Evolutionary conservation across 768 basidiomycete genomes (phyloP), one percentile per base, ranked within the genome.

Genomic region (Macrolepiota dolichaula): DNA sequence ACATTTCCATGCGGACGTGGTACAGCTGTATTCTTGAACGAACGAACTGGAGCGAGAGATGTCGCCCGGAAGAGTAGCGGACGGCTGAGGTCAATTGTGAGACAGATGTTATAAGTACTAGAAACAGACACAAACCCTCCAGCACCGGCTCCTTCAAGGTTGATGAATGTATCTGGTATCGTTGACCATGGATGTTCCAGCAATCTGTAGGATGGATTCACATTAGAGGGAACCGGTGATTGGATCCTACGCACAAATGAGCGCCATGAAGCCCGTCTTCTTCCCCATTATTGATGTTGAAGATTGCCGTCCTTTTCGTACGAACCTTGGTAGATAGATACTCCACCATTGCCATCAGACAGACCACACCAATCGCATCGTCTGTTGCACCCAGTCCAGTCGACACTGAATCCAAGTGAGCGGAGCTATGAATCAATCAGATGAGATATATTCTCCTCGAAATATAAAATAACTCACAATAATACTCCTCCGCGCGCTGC

Each of bases 231-330:
- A 59, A 36, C 47, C 11, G 13, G 10, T 42, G 22, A 11, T 27
- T 6, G 10, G 32, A 38, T 25, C 17, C 11, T 15, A 68, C 63
- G 38, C 51, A 87, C 79, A 76, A 71, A 65, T 84, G 84, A 9
- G 89, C 85, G 35, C 89, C 90, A 59, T 85, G 78, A 62, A 91
- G 68, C 3, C 84, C 81, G 67, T 88, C 82, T 65, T 92, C 89
- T 65, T 92, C 90, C 0, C 85, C 89, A 61, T 92, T 89, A 69
- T 92, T 92, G 67, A 89, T 79, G 66, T 91, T 88, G 75, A 92
- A 89, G 3, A 92, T 70, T 4, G 85, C 84, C 0, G 86, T 87
- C 40, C 84, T 76, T 42, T 73, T 72, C 0, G 87, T 84, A 4
- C 76, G 74, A 36, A 84, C 74, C 46, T 70, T 72, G 1, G 74